Conservation (phyloP, 2,329 filamentous ascomycete species). For the Corinectria fuckeliana region DNA sequence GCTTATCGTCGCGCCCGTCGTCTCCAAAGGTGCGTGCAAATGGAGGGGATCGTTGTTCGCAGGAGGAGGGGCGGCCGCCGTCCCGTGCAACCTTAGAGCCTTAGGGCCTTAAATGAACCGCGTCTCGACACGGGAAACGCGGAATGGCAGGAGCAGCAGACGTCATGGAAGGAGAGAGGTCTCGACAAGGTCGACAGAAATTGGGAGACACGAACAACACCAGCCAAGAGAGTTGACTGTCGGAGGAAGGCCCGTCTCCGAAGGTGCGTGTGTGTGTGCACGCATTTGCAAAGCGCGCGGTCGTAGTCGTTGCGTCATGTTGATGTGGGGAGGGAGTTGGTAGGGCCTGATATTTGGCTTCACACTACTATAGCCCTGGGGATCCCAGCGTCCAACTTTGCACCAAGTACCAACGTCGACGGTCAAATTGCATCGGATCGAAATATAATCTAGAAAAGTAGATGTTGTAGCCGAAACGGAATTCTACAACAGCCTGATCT, state of each 20-base stretch:
- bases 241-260: neutral
- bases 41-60: neutral
- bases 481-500: too few relatives aligned
- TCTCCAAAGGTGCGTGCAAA: neutral
- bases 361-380: neutral
- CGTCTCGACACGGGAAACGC: neutral
- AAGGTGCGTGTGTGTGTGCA: neutral
- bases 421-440: too few relatives aligned
- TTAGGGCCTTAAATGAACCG: neutral
- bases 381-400: neutral
- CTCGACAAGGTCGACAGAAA: neutral
- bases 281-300: neutral
- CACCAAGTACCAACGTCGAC: too few relatives aligned
- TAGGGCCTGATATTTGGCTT: neutral
- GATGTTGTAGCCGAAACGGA: too few relatives aligned
- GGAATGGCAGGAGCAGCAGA: neutral
- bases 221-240: neutral
- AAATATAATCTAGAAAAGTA: too few relatives aligned
- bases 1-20: neutral
- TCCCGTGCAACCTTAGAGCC: neutral
- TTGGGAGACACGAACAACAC: neutral
- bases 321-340: slow-evolving; percentile 10
- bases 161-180: neutral
- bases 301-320: slow-evolving; percentile 12
- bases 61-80: neutral